Evolutionary conservation across 176 grass and related monocot genomes (phyloP), one percentile per base, ranked within the genome.

Genomic region (Pontederia paniculata): DNA sequence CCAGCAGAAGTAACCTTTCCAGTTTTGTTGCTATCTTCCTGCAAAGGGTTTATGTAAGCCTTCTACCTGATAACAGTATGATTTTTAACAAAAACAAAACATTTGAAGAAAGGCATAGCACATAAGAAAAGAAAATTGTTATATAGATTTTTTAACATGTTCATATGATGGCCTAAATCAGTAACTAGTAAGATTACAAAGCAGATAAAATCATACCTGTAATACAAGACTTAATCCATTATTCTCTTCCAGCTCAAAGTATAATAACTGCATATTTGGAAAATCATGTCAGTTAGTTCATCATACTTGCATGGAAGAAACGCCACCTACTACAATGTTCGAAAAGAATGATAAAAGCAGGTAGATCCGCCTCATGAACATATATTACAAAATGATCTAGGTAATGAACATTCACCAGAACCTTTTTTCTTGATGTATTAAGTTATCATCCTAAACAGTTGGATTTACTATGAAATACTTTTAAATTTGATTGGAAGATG

Each of bases 211-310:
- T 57, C 22, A 10, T 74, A 98, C 94, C 83, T 98, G 94, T 42
- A 93, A 75, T 49, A 75, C 94, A 72, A 98, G 87, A 49, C 94
- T 98, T 59, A 98, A 49, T 28, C 94, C 94, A 57, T 83, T 86
- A 73, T 79, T 88, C 72, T 98, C 94, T 83, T 98, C 94, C 22
- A 84, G 77, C 77, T 98, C 94, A 76, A 98, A 98, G 72, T 93
- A 98, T 57, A 98, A 78, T 67, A 98, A 66, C 94, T 98, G 76
- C 57, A 77, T 80, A 56, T 12, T n/a, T 69, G 52, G 13, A 25
- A 65, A 44, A 62, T 9, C 57, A 68, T 42, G 28, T 37, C 28
- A 60, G 13, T 16, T 11, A 44, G 17, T 54, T n/a, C 1, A 63
- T 4, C 17, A 43, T 54, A 60, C 12, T 22, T 20, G 11, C 23